Percentiles rank a stretch among this genome's conserved stretches.
Conservation (phyloP, 73 alveolate species). For the Paramecium sonneborni region DNA sequence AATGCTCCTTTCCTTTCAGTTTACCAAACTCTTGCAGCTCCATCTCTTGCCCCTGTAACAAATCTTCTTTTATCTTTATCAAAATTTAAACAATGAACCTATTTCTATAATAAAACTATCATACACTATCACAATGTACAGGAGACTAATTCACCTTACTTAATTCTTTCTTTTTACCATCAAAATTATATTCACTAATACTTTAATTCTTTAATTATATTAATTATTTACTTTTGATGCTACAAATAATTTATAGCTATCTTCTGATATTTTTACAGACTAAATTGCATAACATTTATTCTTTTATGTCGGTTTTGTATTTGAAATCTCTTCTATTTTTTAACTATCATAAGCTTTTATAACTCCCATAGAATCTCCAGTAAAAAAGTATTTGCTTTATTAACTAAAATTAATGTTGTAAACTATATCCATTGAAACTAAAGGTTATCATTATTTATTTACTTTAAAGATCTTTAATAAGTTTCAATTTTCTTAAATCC, state of each 20-base stretch:
- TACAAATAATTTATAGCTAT: neutral
- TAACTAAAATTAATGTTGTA: neutral
- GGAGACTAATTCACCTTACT: neutral
- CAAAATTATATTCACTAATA: neutral
- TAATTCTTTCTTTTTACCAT: neutral
- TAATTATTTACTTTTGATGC: neutral
- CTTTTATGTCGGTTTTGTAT: neutral
- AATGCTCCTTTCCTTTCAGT: neutral
- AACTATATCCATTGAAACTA: constrained; percentile 31
- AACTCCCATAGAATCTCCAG: constrained; percentile 37
- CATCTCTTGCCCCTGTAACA: constrained; percentile 45
- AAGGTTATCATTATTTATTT: neutral
- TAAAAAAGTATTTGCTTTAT: neutral
- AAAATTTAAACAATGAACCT: neutral
- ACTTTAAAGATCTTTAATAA: constrained; percentile 33
- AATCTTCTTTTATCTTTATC: neutral
- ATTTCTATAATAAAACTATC: neutral
- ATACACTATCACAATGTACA: constrained; percentile 28
- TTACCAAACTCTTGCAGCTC: constrained; percentile 38
- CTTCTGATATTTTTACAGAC: neutral
- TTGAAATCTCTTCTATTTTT: neutral
- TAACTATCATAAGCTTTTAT: constrained; percentile 43
- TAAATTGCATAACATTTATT: neutral
- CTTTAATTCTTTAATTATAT: neutral
- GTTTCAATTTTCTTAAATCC: constrained; percentile 27